Evolutionary conservation across 495 filamentous ascomycete species (phyloP), one percentile per base, ranked within the genome.

Genomic region (Penicillium canariense): DNA sequence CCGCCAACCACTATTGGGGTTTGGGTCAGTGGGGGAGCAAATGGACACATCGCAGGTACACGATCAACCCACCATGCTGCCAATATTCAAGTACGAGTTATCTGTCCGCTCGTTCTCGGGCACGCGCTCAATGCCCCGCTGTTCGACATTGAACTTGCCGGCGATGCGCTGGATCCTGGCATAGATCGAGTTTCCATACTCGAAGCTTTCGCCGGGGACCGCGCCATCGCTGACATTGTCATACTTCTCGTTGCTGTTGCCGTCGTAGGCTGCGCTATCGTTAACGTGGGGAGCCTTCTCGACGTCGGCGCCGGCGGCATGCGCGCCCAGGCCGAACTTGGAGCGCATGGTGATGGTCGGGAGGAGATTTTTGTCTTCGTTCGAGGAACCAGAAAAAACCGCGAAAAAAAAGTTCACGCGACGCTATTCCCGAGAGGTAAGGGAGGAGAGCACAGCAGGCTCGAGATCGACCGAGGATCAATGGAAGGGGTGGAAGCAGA

Each of bases 81-180:
- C 86, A 55, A 90, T 79, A 66, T 89, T 87, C 60, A 78, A 70
- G 62, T 87, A 77, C 27, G 77, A 84, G 34, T 75, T 81, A 68
- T 89, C 85, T 15, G 79, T 84, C 59, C 87, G 76, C 74, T 95
- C 88, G 53, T 85, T 76, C 32, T 82, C 81, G 0, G 88, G 88
- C 43, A 93, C 89, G 23, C 89, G 80, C 73, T 93, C 89, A 47
- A 93, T 88, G 44, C 90, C 90, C 62, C 90, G 78, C 70, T 79
- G 84, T 68, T 95, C 89, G 20, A 95, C 79, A 34, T 85, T 83
- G 60, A 86, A 80, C 57, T 78, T 84, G 5, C 81, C 86, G 0
- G 86, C 88, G 15, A 89, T 58, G 10, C 85, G 81, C 72, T 91
- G 87, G 5, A 88, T 55, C 69, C 80, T 87, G 17, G 87, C 87